Evolutionary conservation across 1,139 yeast species (phyloP), one percentile per base, ranked within the genome.

Genomic region (Blastobotrys ciferrii): DNA sequence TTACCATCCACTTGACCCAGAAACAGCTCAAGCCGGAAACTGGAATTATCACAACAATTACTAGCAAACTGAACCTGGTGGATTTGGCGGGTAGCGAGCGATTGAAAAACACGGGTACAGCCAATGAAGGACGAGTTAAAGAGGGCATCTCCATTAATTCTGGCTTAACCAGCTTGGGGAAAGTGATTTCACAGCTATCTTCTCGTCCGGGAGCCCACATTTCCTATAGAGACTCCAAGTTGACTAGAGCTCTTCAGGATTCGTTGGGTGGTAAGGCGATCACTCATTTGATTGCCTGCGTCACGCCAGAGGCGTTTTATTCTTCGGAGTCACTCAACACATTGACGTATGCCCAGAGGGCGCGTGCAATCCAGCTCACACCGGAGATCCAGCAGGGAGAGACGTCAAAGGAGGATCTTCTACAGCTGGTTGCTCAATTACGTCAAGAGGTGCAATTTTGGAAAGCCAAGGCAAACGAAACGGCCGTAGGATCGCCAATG

Each of bases 21-120:
- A 50, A 50, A 19, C 55, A 48, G 7, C 44, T 43, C 12, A 52
- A 53, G 25, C 54, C 55, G 1, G 56, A 49, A 12, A 53, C 58
- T 9, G 61, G 58, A 7, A 50, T 56, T n/a, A 37, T 52, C 3
- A 56, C 59, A 81, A 58, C 62, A 3, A 46, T 57, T 19, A 54
- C 59, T 3, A 54, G 60, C 39, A 61, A 82, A 58, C 73, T 88
- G 63, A 86, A 87, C 61, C 69, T 88, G 39, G 94, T 88, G 4
- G 96, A 88, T 69, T 73, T 88, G 52, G 96, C 96, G 0, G 96
- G 96, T 0, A 83, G 91, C 32, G 94, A 85, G 62, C 84, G 88
- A 59, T 78, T 88, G 43, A 78, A 74, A 53, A 72, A 87, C 49
- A 82, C 92, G 0, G 95, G 94, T 1, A 89, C 92, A 0, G 76